phyloP scores from a whole-genome alignment of 2,329 filamentous ascomycete genomes.

The Sphaceloma murrayae region DNA sequence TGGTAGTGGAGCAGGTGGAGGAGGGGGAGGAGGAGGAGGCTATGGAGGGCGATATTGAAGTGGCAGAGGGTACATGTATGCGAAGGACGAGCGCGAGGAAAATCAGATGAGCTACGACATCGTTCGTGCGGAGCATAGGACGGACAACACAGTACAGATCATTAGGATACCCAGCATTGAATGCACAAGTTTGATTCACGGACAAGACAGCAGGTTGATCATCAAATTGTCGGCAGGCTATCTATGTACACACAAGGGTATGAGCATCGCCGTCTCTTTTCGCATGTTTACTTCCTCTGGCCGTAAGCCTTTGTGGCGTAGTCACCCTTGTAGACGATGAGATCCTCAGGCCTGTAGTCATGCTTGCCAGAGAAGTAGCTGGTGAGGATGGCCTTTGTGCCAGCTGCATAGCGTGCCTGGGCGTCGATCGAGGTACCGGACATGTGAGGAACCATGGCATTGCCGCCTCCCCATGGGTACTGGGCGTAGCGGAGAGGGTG shows the following conservation, averaged over 20 bases:
- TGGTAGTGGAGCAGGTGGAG: conserved; percentile 5
- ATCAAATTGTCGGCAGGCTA: conserved; percentile 10
- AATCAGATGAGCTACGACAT: not conserved
- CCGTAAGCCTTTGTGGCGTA: conserved; percentile 95
- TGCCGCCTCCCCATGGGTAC: conserved; percentile 92
- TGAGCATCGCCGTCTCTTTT: conserved; percentile 5
- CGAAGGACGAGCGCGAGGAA: not conserved
- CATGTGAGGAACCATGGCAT: conserved; percentile 99
- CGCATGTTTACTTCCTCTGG: conserved; percentile 40
- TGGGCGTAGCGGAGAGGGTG: conserved; percentile 78
- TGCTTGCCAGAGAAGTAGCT: conserved; percentile 80
- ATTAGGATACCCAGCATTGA: not conserved
- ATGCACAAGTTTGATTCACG: too few species aligned
- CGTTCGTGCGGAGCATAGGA: not conserved
- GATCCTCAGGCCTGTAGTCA: conserved; percentile 82
- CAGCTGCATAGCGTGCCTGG: conserved; percentile 57
- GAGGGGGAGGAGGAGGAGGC: not conserved
- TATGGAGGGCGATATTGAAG: not conserved
- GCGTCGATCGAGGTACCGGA: conserved; percentile 97
- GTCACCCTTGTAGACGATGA: conserved; percentile 82
- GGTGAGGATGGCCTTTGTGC: conserved; percentile 76
- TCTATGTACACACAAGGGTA: conserved; percentile 14
- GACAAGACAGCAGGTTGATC: too few species aligned
- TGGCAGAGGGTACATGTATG: not conserved
- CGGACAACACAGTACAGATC: not conserved